phyloP scores from a whole-genome alignment of 73 alveolate species.

The Paramecium sexaurelia region DNA sequence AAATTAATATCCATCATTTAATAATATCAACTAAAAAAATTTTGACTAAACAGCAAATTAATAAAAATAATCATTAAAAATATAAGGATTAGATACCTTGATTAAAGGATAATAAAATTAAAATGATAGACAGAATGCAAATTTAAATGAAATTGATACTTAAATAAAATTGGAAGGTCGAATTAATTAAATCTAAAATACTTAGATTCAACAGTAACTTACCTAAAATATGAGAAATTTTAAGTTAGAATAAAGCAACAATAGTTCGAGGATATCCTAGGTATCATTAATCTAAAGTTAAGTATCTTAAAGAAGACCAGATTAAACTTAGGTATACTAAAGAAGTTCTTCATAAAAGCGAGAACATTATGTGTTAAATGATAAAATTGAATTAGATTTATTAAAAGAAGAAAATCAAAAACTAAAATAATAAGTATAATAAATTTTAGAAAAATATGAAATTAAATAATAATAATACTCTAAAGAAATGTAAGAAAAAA shows the following conservation, averaged over 20 bases:
- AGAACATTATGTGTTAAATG: neutral
- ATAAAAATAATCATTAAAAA: neutral
- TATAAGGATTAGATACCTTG: neutral
- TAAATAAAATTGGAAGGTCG: neutral
- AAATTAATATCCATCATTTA: neutral
- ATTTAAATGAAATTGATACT: neutral
- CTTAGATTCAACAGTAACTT: neutral
- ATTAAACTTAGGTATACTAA: neutral
- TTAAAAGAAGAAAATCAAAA: neutral
- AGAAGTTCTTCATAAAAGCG: neutral
- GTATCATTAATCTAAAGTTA: neutral
- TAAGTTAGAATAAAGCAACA: neutral
- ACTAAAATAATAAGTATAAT: neutral
- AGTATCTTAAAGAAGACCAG: neutral
- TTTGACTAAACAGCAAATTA: neutral
- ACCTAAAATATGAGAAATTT: neutral
- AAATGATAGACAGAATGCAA: neutral
- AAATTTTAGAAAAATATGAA: neutral
- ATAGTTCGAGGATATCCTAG: neutral
- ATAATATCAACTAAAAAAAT: neutral
- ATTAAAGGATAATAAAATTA: neutral
- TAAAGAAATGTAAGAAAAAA: neutral
- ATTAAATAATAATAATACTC: neutral
- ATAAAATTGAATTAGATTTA: neutral
- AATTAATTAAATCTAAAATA: neutral